Evolutionary conservation across 768 basidiomycete genomes (phyloP).

Genomic region (Rhizopogon vulgaris): DNA sequence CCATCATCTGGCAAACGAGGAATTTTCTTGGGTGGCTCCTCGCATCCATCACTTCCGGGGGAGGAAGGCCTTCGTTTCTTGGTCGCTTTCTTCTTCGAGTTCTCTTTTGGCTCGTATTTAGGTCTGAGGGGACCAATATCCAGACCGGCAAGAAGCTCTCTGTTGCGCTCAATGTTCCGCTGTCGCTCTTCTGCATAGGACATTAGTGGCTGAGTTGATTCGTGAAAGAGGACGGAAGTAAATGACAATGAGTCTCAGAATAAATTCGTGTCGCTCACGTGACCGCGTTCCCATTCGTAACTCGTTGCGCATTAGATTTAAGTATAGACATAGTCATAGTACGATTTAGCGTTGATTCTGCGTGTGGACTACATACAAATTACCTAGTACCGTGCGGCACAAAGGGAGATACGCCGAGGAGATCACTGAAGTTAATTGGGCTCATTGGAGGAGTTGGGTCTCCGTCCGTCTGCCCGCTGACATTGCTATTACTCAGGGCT

Average conservation of each 20-base stretch:
- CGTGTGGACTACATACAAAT: neutral
- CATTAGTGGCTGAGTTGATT: neutral
- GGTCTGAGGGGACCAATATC: constrained; percentile 38
- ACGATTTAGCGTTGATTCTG: neutral
- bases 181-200: constrained; percentile 29
- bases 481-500: neutral
- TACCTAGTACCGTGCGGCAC: neutral
- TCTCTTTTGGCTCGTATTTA: constrained; percentile 41
- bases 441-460: constrained; percentile 1
- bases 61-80: constrained; percentile 39
- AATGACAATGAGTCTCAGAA: too few species aligned
- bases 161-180: constrained; percentile 38
- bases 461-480: constrained; percentile 2
- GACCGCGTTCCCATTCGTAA: neutral
- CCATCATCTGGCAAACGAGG: constrained; percentile 24
- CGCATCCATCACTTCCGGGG: constrained; percentile 14
- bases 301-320: neutral
- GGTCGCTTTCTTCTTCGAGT: constrained; percentile 19
- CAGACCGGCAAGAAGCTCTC: constrained; percentile 33
- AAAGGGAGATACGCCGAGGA: neutral
- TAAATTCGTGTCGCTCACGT: neutral
- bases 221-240: neutral
- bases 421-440: neutral
- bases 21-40: constrained; percentile 21
- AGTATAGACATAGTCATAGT: neutral